A percentile compares a stretch with the other conserved stretches of the same genome.
These are phyloP conservation scores for Staphylotrichum tortipilum DNA, from an alignment of 495 filamentous ascomycete genomes.

Conservation along the genomic window DNA sequence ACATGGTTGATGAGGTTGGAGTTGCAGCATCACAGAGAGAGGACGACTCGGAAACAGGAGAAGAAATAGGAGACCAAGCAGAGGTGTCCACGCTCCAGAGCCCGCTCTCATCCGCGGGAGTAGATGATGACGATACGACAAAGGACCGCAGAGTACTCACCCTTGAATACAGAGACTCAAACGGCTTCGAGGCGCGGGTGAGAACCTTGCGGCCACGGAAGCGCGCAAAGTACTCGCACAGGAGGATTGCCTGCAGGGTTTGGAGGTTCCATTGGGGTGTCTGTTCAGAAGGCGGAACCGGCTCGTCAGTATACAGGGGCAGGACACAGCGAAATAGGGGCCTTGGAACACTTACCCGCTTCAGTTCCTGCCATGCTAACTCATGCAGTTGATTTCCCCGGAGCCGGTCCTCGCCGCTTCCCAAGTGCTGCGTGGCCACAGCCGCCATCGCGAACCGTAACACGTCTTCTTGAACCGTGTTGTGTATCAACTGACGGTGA, in stretches of 20 bases:
- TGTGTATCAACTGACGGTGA: conserved; percentile 32
- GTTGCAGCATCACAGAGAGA: conserved; percentile 22
- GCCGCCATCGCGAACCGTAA: conserved; percentile 43
- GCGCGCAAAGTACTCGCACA: conserved; percentile 46
- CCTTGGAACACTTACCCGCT: conserved; percentile 22
- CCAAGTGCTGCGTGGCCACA: conserved; percentile 38
- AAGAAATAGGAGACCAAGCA: conserved; percentile 25
- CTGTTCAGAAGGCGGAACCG: conserved; percentile 12
- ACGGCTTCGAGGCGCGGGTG: conserved; percentile 36
- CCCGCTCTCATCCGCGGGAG: conserved; percentile 14
- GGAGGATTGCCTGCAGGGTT: conserved; percentile 47
- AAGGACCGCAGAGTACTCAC: conserved; percentile 37
- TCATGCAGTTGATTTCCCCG: conserved; percentile 38
- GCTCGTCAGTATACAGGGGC: conserved; percentile 6
- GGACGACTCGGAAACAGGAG: conserved; percentile 23
- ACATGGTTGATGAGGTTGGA: conserved; percentile 17
- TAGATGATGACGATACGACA: conserved; percentile 21
- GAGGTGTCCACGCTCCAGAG: conserved; percentile 30
- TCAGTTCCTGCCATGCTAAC: conserved; percentile 37
- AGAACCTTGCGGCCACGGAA: conserved; percentile 43
- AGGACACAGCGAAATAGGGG: background rate
- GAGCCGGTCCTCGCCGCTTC: conserved; percentile 36
- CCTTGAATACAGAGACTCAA: conserved; percentile 44
- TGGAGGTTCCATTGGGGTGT: conserved; percentile 37
- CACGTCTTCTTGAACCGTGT: conserved; percentile 31